A percentile compares a stretch with the other conserved stretches of the same genome.
These are phyloP conservation scores for Coemansia erecta DNA, from an alignment of 192 early-diverging fungal genomes.

Conservation along the genomic window DNA sequence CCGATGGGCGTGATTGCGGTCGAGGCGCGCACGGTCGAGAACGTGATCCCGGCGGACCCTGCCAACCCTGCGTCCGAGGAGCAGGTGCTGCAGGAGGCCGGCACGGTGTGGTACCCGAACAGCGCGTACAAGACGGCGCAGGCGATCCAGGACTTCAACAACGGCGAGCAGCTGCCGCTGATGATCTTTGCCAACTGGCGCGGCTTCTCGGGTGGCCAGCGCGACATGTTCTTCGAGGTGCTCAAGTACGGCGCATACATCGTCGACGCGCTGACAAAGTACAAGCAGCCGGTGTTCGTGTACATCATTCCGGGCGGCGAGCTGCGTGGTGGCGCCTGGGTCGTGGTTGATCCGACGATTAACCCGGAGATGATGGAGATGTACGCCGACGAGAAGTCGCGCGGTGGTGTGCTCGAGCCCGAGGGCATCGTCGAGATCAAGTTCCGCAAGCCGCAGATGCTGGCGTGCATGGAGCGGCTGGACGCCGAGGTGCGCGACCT, in stretches of 20 bases:
- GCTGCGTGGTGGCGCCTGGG: slow-evolving; percentile 98
- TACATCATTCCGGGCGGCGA: slow-evolving; percentile 94
- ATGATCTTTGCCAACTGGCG: slow-evolving; percentile 99
- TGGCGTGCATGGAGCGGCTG: slow-evolving; percentile 90
- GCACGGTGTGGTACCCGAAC: slow-evolving; percentile 98
- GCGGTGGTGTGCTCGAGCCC: slow-evolving; percentile 95
- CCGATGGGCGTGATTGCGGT: slow-evolving; percentile 96
- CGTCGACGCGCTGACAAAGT: slow-evolving; percentile 93
- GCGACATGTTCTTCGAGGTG: slow-evolving; percentile 98
- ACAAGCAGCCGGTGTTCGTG: slow-evolving; percentile 97
- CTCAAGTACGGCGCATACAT: slow-evolving; percentile 97
- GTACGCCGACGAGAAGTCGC: slow-evolving; percentile 89
- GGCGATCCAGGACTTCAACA: slow-evolving; percentile 98
- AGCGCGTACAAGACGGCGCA: slow-evolving; percentile 99
- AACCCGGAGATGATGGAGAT: slow-evolving; percentile 99
- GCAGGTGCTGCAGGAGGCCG: slow-evolving; percentile 87
- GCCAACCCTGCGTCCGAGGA: slow-evolving; percentile 87
- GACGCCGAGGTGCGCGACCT: slow-evolving; percentile 74
- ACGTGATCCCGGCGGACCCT: slow-evolving; percentile 90
- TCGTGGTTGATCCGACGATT: slow-evolving; percentile 94
- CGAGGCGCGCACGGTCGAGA: slow-evolving; percentile 92
- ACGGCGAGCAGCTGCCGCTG: slow-evolving; percentile 95
- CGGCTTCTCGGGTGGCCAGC: slow-evolving; percentile 98
- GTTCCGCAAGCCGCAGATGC: slow-evolving; percentile 88
- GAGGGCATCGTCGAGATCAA: slow-evolving; percentile 98